Evolutionary conservation across 345 rosid species (phyloP).

Genomic region (Gossypium rotundifolium): DNA sequence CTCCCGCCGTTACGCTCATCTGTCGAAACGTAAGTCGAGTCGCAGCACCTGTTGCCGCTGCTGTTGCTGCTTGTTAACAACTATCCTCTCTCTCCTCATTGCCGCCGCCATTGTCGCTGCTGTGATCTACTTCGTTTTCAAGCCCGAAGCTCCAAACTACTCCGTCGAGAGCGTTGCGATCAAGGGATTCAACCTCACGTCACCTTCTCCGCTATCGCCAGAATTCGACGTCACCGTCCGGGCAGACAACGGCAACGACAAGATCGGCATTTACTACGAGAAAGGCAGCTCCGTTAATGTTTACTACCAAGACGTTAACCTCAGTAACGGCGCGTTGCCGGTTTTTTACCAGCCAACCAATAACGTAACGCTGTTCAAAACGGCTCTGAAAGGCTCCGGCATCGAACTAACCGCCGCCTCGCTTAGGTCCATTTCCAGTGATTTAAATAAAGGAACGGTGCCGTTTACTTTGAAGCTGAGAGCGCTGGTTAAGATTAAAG

Average conservation of each 20-base stretch:
- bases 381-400: slow-evolving; percentile 39
- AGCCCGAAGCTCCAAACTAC: slow-evolving; percentile 61
- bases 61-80: slow-evolving; percentile 35
- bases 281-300: slow-evolving; percentile 39
- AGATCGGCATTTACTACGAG: slow-evolving; percentile 57
- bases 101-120: slow-evolving; percentile 45
- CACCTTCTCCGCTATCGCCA: slow-evolving; percentile 47
- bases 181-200: slow-evolving; percentile 46
- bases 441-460: slow-evolving; percentile 31
- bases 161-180: slow-evolving; percentile 44
- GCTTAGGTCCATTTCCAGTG: slow-evolving; percentile 21
- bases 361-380: slow-evolving; percentile 46
- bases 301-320: slow-evolving; percentile 28
- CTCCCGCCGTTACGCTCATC: slow-evolving; percentile 47
- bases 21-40: slow-evolving; percentile 36
- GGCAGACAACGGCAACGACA: slow-evolving; percentile 59
- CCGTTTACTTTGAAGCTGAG: slow-evolving; percentile 48
- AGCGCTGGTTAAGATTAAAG: slow-evolving; percentile 58
- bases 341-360: slow-evolving; percentile 52
- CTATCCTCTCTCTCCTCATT: slow-evolving; percentile 27
- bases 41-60: slow-evolving; percentile 39
- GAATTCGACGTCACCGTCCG: slow-evolving; percentile 46
- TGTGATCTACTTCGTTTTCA: slow-evolving; percentile 52
- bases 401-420: slow-evolving; percentile 36
- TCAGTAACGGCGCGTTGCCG: slow-evolving; percentile 49